Base-by-base conservation (phyloP, 2,329 filamentous ascomycete species). In the Mollisiaceae sp. region DNA sequence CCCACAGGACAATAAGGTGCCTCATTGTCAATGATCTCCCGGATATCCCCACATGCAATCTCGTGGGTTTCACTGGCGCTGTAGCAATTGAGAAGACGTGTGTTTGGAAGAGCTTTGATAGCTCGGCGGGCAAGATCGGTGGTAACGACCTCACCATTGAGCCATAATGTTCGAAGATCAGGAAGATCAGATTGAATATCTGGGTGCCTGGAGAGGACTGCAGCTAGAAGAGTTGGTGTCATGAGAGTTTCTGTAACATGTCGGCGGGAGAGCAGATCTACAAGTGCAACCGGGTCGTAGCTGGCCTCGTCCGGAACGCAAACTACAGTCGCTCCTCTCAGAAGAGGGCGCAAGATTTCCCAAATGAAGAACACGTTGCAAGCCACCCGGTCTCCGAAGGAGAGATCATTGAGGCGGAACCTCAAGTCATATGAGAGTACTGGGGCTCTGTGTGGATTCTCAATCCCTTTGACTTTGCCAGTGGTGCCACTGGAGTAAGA, bases 361-460 rank as follows among this genome's bases (percentile, higher is more conserved):
- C 91, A 94, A 56, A 94, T 84, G 75, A 94, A 94, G 77, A 94
- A 94, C 65, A 94, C 91, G 80, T 94, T 94, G 79, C 91, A 94
- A n/a, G 91, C 91, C 12, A 94, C 91, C 8, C 91, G 86, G 71
- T 93, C 91, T 18, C 91, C 91, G 0, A 88, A 89, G 20, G 83
- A 78, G 2, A 92, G 80, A 75, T 94, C 89, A 69, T 87, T 90
- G 58, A 94, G 77, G 11, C 79, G 81, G 73, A 94, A 94, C 76
- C 91, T 82, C 68, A 92, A 77, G 71, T 92, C 82, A 75, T 94
- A 94, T 8, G 91, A 94, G 35, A 86, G 83, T 1, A 94, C 88
- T 0, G 91, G 83, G 18, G 91, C 91, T 72, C 86, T 83, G 76
- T 94, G 91, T 1, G 91, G 89, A 75, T 94, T 94, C 62, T 89